Evolutionary conservation across 1,139 yeast genomes (phyloP), one percentile per base, ranked within the genome.

Genomic region (Arxiozyma telluris): DNA sequence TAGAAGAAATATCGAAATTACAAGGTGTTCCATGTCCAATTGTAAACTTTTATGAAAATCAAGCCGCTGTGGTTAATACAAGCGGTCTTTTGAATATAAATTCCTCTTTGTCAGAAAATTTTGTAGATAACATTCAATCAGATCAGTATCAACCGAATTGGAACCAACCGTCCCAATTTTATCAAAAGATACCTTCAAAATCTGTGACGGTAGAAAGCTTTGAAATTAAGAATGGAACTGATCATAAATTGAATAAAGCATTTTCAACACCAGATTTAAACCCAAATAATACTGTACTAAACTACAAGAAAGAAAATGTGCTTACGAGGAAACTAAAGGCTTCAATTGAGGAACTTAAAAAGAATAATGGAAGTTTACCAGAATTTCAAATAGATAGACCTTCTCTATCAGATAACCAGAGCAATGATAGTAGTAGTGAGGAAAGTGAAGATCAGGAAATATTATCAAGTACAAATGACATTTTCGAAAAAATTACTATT

Each of bases 1-100:
- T 86, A 46, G 86, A 81, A 50, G 91, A 86, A 67, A 72, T 85
- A 5, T 80, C 86, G 53, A 72, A 74, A 51, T 80, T 86, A 80
- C 78, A 79, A 67, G 78, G 79, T 18, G 63, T 71, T 1, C 76
- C 77, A 20, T 73, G 80, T 34, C 85, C 87, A 6, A 75, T 73
- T 21, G 62, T 65, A 20, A 70, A 74, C 52, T 72, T 66, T 48
- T 66, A 66, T 17, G 25, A 42, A 21, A 30, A 42, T 9, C 53
- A 22, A 46, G 30, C 27, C 21, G 3, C 47, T 15, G 46, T 30
- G 1, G 30, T 41, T 30, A 43, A 15, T n/a, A 27, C 47, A 49
- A 42, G 21, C 21, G 38, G 23, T 22, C 22, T 27, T 17, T 45
- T 30, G n/a, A 27, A 45, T 27, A 21, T 20, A 6, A n/a, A 41